Base-by-base conservation (phyloP, 495 filamentous ascomycete species). In the Talaromyces trachyspermus region DNA sequence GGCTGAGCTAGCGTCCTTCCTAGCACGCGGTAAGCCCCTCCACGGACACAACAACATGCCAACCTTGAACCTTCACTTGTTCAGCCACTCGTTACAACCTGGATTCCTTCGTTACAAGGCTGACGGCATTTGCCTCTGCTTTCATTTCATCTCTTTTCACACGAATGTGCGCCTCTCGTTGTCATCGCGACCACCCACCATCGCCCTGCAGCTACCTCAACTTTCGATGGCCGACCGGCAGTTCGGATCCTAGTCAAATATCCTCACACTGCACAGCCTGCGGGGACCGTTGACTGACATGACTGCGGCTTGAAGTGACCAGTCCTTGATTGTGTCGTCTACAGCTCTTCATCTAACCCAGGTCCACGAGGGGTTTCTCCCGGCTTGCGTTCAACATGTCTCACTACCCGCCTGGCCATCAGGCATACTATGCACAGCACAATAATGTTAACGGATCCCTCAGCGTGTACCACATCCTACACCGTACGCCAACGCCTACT, bases 351-450 rank as follows among this genome's bases (percentile, higher is more conserved):
- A n/a, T n/a, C n/a, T n/a, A n/a, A n/a, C n/a, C n/a, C n/a, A n/a
- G n/a, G n/a, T n/a, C n/a, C n/a, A n/a, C n/a, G n/a, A n/a, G n/a
- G n/a, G n/a, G n/a, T 18, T 8, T 15, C 14, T 40, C 18, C 15
- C 9, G 10, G 11, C 20, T 11, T 15, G 20, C 23, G 23, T 22
- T 23, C 50, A 48, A 42, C 43, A 77, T 77, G 72, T 64, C 71
- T 26, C 69, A 72, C 49, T 72, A 77, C 54, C 65, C 67, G 50
- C 71, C 75, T 54, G 74, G 73, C 36, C 64, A 74, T 36, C 63
- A 59, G 41, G 38, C 57, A 26, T 76, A 76, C 52, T 72, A 68
- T 53, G 56, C 54, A 39, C 42, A 54, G 3, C 40, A 40, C 12
- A 52, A 57, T 51, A 46, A 52, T 17, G 24, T 51, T 33, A 33